A percentile compares a stretch with the other conserved stretches of the same genome.
phyloP scores from a whole-genome alignment of 768 basidiomycete genomes.

The Suillus paluster region DNA sequence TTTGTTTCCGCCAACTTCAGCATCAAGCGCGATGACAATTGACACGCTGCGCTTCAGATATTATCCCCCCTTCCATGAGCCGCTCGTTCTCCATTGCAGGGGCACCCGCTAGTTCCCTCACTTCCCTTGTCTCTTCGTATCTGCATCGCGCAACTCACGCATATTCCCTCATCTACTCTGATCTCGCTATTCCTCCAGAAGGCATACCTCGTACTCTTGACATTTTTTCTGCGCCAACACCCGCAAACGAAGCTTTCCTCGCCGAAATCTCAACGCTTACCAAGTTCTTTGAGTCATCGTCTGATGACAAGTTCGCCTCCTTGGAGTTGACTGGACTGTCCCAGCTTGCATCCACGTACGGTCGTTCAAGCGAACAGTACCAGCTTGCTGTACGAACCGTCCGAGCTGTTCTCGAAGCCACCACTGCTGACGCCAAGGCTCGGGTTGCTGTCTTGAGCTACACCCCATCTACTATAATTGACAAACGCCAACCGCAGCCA shows the following conservation, averaged over 20 bases:
- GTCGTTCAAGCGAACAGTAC: slow-evolving; percentile 60
- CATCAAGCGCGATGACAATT: slow-evolving; percentile 5
- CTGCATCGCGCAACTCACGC: slow-evolving; percentile 59
- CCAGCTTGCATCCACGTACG: slow-evolving; percentile 51
- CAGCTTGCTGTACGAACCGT: slow-evolving; percentile 46
- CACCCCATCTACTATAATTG: slow-evolving; percentile 29
- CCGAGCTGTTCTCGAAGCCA: slow-evolving; percentile 51
- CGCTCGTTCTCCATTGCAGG: slow-evolving; percentile 51
- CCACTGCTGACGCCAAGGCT: slow-evolving; percentile 42
- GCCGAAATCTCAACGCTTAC: slow-evolving; percentile 49
- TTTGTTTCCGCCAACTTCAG: slow-evolving; percentile 33
- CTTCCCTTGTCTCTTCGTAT: slow-evolving; percentile 61
- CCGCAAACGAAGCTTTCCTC: slow-evolving; percentile 43
- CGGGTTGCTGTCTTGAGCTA: slow-evolving; percentile 60
- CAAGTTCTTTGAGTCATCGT: slow-evolving; percentile 49
- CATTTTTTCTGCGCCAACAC: slow-evolving; percentile 45
- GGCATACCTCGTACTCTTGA: slow-evolving; percentile 42
- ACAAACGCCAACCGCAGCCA: slow-evolving; percentile 44
- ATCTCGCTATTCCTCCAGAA: slow-evolving; percentile 35
- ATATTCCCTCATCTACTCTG: slow-evolving; percentile 58
- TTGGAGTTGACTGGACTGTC: slow-evolving; percentile 59
- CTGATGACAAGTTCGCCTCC: slow-evolving; percentile 58
- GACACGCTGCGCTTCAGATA: slow-evolving; percentile 40
- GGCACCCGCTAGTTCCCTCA: slow-evolving; percentile 39
- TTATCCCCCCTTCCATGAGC: slow-evolving; percentile 56